Evolutionary conservation across 768 basidiomycete species (phyloP).

Genomic region (Collybia sordida): DNA sequence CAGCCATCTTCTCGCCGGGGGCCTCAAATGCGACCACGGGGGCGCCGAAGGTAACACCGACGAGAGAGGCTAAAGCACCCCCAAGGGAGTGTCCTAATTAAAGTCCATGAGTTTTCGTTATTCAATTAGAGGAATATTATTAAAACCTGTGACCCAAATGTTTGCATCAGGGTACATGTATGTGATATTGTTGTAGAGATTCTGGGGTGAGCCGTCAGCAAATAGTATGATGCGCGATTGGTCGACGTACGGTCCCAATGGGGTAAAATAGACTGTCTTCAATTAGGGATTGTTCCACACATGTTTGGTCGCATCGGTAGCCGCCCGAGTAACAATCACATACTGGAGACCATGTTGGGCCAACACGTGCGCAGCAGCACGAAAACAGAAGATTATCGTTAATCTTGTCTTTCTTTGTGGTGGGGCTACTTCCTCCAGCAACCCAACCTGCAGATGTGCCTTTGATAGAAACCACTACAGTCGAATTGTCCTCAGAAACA

Average conservation of each 20-base stretch:
- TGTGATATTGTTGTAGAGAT: conserved; percentile 89
- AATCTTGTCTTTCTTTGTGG: conserved; percentile 83
- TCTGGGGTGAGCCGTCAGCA: conserved; percentile 41
- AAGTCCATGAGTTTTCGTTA: background rate
- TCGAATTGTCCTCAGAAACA: conserved; percentile 78
- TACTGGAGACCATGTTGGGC: conserved; percentile 90
- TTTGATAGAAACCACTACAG: conserved; percentile 86
- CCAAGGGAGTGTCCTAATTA: conserved; percentile 71
- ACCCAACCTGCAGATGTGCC: conserved; percentile 86
- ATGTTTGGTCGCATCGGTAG: conserved; percentile 77
- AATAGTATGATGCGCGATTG: background rate
- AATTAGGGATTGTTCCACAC: conserved; percentile 73
- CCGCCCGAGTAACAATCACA: conserved; percentile 82
- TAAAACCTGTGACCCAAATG: conserved; percentile 79
- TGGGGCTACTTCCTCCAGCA: conserved; percentile 72
- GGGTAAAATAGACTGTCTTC: conserved; percentile 90
- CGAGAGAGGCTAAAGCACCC: conserved; percentile 78
- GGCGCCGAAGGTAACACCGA: conserved; percentile 89
- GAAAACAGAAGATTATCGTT: conserved; percentile 97
- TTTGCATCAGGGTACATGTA: conserved; percentile 87
- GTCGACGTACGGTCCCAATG: conserved; percentile 67
- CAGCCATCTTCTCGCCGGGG: conserved; percentile 70
- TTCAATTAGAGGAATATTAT: background rate
- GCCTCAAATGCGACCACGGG: conserved; percentile 92
- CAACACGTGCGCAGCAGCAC: conserved; percentile 95